phyloP scores from a whole-genome alignment of 2,329 filamentous ascomycete genomes.

The Epichloe sylvatica region DNA sequence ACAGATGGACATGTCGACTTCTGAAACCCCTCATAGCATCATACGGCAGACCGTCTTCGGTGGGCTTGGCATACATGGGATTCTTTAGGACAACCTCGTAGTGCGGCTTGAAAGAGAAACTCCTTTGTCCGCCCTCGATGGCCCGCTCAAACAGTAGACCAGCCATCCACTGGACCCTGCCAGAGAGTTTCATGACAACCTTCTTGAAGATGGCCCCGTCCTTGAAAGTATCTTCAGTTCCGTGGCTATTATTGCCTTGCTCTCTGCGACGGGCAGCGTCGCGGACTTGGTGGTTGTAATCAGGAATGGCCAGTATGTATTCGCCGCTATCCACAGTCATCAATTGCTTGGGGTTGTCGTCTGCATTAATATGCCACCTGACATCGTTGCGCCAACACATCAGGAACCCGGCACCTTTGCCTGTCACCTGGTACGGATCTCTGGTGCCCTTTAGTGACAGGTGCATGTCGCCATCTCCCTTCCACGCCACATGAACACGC shows the following conservation, averaged over 20 bases:
- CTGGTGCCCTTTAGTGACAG: slow-evolving; percentile 80
- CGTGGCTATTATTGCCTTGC: slow-evolving; percentile 41
- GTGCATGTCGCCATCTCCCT: slow-evolving; percentile 89
- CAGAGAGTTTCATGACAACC: slow-evolving; percentile 95
- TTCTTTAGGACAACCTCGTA: slow-evolving; percentile 82
- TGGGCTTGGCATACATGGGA: slow-evolving; percentile 55
- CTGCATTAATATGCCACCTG: slow-evolving; percentile 68
- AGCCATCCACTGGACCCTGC: slow-evolving; percentile 83
- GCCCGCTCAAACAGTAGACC: slow-evolving; percentile 88
- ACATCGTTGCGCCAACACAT: slow-evolving; percentile 99
- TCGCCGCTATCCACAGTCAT: slow-evolving; percentile 94
- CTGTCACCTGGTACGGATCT: slow-evolving; percentile 86
- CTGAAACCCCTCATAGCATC: slow-evolving; percentile 96
- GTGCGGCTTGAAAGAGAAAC: slow-evolving; percentile 81
- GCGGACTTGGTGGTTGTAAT: slow-evolving; percentile 78
- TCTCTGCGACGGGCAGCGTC: slow-evolving; percentile 39
- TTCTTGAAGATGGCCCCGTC: slow-evolving; percentile 87
- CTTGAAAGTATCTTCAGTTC: slow-evolving; percentile 50
- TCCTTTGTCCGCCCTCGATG: slow-evolving; percentile 55
- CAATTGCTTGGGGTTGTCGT: slow-evolving; percentile 79
- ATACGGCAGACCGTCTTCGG: slow-evolving; percentile 45
- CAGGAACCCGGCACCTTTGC: slow-evolving; percentile 83
- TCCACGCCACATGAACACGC: slow-evolving; percentile 77
- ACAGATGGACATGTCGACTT: slow-evolving; percentile 92
- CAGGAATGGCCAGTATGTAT: slow-evolving; percentile 86